Percentiles rank a stretch among this genome's conserved stretches.
These are phyloP conservation scores for Colletotrichum destructivum DNA, from an alignment of 2,329 filamentous ascomycete genomes.

Conservation along the genomic window DNA sequence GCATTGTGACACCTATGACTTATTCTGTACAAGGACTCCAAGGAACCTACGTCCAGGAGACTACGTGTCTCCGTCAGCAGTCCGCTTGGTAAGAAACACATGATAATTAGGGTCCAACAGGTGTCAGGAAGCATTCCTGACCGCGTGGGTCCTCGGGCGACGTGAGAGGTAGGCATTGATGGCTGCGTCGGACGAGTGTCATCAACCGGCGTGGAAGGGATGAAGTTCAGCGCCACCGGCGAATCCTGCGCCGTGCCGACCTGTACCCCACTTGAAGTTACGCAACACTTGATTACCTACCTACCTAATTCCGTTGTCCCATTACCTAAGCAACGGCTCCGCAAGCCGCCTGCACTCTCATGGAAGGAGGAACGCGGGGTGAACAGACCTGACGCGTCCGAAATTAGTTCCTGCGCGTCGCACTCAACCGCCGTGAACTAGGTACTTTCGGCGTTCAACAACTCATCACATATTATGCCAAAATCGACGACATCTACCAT, in stretches of 20 bases:
- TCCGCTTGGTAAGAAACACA: neutral
- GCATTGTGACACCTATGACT: neutral
- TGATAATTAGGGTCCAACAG: constrained; percentile 3
- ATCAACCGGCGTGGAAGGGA: constrained; percentile 34
- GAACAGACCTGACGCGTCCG: constrained; percentile 31
- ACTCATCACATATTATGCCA: neutral
- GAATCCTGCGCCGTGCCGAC: constrained; percentile 20
- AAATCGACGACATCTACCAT: neutral
- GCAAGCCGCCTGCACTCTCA: neutral
- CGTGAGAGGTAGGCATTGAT: constrained; percentile 8
- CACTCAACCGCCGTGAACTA: neutral
- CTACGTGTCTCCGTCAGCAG: neutral
- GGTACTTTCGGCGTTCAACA: neutral
- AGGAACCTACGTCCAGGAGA: neutral
- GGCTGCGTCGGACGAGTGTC: constrained; percentile 22
- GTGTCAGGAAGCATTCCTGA: constrained; percentile 18
- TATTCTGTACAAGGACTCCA: neutral
- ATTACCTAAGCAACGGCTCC: constrained; percentile 7
- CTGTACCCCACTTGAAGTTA: constrained; percentile 13
- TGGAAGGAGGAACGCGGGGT: constrained; percentile 26
- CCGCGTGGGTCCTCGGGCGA: constrained; percentile 12
- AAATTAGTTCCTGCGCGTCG: constrained; percentile 33
- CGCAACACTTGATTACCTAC: neutral
- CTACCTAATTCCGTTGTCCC: neutral
- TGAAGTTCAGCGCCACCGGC: constrained; percentile 29